Base-by-base conservation (phyloP, 1,284 basidiomycete genomes). In the Ganoderma boninense region DNA sequence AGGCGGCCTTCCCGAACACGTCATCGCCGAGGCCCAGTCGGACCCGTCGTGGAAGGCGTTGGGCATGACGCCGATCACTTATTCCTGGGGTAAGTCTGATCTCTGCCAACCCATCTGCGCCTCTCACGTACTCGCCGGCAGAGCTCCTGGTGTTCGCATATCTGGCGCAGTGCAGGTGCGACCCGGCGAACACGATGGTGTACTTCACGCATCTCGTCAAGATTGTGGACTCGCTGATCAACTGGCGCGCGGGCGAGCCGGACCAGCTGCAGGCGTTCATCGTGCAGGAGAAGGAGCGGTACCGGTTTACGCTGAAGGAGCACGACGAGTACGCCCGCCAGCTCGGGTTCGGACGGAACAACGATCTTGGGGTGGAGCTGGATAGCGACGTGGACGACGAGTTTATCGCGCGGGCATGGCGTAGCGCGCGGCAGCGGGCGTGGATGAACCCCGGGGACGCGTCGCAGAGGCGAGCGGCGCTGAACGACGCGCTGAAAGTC, bases 141-240 rank as follows among this genome's bases (percentile, higher is more conserved):
- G 93, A 92, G 35, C 82, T 93, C 8, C 84, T 95, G 63, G 83
- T 83, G n/a, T 94, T 92, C 77, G 92, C 89, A 0, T 95, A 95
- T 76, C 81, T 90, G 66, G 90, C 92, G 0, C 92, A 95, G 79
- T 92, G 89, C 76, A 91, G 93, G 69, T 95, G 93, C 79, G 89
- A 94, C 75, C 92, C 93, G 35, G 81, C 77, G 3, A 79, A 84
- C 54, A 95, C 92, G 0, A 74, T 87, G 5, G 77, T 81, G 18
- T 92, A 93, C 78, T 94, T 92, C 79, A 86, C 87, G 3, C 83
- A 85, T 64, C 81, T 94, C 62, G 83, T 82, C 57, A 80, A 80
- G 40, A 83, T 94, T 65, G 84, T 88, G 20, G 81, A 83, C 64
- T 78, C 82, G 23, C 82, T 92, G 74, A 79, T 86, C 60, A 81